A percentile compares a stretch with the other conserved stretches of the same genome.
Conservation (phyloP, 129 eudicot genomes). For the Flaveria robusta region DNA sequence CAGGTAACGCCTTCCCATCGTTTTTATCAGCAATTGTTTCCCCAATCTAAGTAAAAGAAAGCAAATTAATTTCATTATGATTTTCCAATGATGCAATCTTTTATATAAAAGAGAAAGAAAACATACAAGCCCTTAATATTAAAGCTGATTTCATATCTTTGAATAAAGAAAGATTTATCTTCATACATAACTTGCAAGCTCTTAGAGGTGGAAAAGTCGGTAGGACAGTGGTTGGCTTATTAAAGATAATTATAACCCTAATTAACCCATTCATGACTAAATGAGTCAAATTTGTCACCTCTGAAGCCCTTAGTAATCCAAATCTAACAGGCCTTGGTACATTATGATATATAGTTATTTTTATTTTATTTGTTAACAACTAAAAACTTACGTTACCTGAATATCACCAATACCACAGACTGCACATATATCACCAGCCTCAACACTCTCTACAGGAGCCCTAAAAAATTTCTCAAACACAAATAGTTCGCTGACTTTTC, state of each 20-base stretch:
- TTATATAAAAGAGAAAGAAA: not conserved
- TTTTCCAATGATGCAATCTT: not conserved
- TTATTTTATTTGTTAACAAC: not conserved
- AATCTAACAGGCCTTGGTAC: not conserved
- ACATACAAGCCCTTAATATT: slow-evolving; percentile 13
- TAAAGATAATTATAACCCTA: not conserved
- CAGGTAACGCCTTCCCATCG: slow-evolving; percentile 82
- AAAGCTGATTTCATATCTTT: not conserved
- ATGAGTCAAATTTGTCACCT: not conserved
- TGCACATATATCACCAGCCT: slow-evolving; percentile 97
- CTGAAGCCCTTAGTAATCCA: not conserved
- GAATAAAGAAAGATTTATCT: not conserved
- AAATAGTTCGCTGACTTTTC: slow-evolving; percentile 79
- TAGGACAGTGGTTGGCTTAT: not conserved
- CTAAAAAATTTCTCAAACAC: slow-evolving; percentile 87
- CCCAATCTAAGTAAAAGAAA: slow-evolving; percentile 66
- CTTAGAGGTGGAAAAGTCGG: not conserved
- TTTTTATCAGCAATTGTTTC: slow-evolving; percentile 90
- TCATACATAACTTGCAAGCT: not conserved
- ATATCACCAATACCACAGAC: slow-evolving; percentile 89
- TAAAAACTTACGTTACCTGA: slow-evolving; percentile 54
- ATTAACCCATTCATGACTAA: not conserved
- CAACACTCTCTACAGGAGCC: slow-evolving; percentile 85
- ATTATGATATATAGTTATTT: not conserved
- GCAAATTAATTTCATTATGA: not conserved